phyloP scores from a whole-genome alignment of 148 eudicot genomes.

The Rhododendron vialii region DNA sequence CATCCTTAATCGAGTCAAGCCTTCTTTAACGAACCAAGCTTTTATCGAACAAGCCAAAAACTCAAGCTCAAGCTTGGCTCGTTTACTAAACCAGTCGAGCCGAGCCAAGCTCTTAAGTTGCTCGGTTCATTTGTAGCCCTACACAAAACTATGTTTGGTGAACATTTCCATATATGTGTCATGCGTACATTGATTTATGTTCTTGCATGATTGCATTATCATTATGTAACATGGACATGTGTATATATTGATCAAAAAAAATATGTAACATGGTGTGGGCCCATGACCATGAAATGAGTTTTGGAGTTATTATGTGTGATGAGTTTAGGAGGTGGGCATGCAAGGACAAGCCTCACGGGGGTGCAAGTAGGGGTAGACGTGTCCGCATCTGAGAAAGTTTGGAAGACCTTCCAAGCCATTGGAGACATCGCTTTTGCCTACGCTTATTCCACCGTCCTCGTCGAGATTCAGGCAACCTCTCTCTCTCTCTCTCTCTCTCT shows the following conservation, averaged over 20 bases:
- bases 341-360: constrained; percentile 61
- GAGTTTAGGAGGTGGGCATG: constrained; percentile 34
- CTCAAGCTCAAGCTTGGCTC: too few relatives aligned
- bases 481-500: background rate
- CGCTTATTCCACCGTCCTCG: constrained; percentile 72
- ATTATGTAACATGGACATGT: background rate
- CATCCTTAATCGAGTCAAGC: too few relatives aligned
- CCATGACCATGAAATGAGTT: background rate
- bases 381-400: constrained; percentile 59
- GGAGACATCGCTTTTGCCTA: constrained; percentile 95
- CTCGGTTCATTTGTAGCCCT: too few relatives aligned
- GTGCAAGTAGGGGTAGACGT: constrained; percentile 67
- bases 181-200: background rate
- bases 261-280: background rate
- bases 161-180: too few relatives aligned
- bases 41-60: too few relatives aligned
- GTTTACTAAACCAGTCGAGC: too few relatives aligned
- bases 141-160: too few relatives aligned
- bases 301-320: background rate
- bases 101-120: too few relatives aligned
- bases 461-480: constrained; percentile 66
- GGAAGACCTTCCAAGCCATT: constrained; percentile 80
- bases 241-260: background rate
- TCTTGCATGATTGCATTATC: background rate
- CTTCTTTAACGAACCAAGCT: too few relatives aligned